phyloP scores from a whole-genome alignment of 495 filamentous ascomycete genomes.

The Clohesyomyces aquaticus region DNA sequence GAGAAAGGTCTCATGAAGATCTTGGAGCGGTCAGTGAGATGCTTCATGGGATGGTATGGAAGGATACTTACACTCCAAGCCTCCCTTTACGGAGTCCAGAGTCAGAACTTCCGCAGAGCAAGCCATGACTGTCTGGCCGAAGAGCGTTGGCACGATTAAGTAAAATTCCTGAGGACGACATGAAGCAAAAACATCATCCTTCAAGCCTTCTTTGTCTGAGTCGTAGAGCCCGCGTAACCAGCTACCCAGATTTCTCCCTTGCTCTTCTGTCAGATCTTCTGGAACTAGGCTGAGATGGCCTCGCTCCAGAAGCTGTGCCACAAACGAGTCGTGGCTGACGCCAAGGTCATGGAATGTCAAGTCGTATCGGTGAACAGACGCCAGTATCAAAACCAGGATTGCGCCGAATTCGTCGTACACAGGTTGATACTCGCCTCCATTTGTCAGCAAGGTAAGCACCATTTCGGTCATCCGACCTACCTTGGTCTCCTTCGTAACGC shows the following conservation, averaged over 20 bases:
- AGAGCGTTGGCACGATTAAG: constrained; percentile 83
- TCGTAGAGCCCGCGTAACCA: constrained; percentile 92
- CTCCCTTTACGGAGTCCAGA: constrained; percentile 81
- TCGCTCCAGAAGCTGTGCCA: constrained; percentile 73
- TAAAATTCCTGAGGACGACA: constrained; percentile 96
- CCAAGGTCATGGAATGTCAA: constrained; percentile 71
- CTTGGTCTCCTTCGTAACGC: constrained; percentile 90
- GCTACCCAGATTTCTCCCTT: constrained; percentile 73
- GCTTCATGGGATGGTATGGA: constrained; percentile 9
- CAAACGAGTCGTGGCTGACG: constrained; percentile 68
- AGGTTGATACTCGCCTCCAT: constrained; percentile 80
- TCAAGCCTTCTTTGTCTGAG: constrained; percentile 68
- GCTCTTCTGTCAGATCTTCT: constrained; percentile 69
- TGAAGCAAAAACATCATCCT: constrained; percentile 85
- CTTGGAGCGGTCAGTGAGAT: constrained; percentile 45
- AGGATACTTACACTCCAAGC: constrained; percentile 75
- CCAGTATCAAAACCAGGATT: constrained; percentile 79
- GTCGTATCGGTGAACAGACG: constrained; percentile 82
- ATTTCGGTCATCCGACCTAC: constrained; percentile 32
- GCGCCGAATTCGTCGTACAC: constrained; percentile 96
- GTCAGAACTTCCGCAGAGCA: constrained; percentile 70
- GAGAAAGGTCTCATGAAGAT: constrained; percentile 86
- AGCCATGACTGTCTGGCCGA: constrained; percentile 80
- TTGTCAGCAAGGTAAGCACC: constrained; percentile 6
- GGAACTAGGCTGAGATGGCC: constrained; percentile 64